A percentile compares a stretch with the other conserved stretches of the same genome.
These are phyloP conservation scores for Malassezia dermatis DNA, from an alignment of 1,284 basidiomycete genomes.

Conservation along the genomic window DNA sequence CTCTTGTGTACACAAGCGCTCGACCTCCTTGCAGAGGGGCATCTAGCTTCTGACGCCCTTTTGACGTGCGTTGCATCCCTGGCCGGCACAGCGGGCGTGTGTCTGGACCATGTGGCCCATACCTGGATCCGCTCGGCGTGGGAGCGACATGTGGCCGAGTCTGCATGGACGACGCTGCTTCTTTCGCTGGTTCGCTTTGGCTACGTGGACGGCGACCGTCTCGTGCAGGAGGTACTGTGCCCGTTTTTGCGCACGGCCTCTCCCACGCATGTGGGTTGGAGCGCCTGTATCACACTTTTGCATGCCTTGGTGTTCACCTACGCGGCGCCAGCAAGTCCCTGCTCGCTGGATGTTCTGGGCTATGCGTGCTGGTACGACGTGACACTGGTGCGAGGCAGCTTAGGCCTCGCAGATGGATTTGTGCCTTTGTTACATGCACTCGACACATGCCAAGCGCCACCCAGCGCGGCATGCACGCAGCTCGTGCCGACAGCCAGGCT, in stretches of 20 bases:
- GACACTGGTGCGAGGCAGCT: not conserved
- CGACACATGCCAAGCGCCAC: not conserved
- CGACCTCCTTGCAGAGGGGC: not conserved
- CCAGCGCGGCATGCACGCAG: not conserved
- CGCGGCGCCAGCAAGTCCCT: not conserved
- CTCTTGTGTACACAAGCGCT: constrained; percentile 1
- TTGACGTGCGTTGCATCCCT: constrained; percentile 4
- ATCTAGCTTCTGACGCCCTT: not conserved
- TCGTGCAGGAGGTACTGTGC: constrained; percentile 3
- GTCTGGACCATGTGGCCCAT: not conserved
- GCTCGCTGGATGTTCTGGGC: not conserved
- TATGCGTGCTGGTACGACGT: constrained; percentile 8
- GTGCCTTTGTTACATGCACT: constrained; percentile 6
- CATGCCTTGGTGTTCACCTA: constrained; percentile 1
- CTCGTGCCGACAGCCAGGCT: not conserved
- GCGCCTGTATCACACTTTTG: constrained; percentile 2
- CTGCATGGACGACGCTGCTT: constrained; percentile 7
- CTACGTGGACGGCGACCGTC: not conserved
- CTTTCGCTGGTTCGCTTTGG: constrained; percentile 1
- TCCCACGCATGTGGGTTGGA: not conserved
- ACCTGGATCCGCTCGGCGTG: constrained; percentile 8
- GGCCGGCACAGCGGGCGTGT: constrained; percentile 9
- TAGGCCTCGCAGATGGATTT: not conserved
- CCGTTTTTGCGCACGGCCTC: not conserved
- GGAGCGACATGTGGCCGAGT: not conserved